Conservation (phyloP, 305 asterid genomes). For the Euphrasia arctica region DNA sequence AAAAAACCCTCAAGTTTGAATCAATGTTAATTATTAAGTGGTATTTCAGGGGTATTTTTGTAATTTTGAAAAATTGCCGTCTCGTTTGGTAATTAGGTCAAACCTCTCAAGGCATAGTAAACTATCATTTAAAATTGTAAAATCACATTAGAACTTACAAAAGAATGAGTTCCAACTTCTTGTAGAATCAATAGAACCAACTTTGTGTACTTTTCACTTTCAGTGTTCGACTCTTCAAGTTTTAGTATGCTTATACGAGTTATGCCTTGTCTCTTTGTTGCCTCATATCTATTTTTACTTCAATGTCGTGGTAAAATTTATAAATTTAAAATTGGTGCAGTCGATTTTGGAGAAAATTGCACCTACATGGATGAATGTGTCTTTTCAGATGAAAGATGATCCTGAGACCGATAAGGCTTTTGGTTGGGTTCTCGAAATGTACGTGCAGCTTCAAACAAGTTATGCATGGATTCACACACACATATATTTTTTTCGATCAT, state of each 20-base stretch:
- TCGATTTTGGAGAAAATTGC: constrained; percentile 46
- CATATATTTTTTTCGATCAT: constrained; percentile 10
- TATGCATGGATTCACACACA: constrained; percentile 60
- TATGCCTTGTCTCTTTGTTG: background rate
- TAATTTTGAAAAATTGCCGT: background rate
- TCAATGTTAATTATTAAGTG: background rate
- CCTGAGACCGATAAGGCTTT: constrained; percentile 73
- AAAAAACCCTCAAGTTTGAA: background rate
- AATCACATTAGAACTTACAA: background rate
- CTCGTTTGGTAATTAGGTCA: background rate
- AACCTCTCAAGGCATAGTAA: background rate
- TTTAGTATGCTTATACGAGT: background rate
- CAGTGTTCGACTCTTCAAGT: background rate
- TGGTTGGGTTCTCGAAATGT: constrained; percentile 97
- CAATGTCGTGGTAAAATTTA: background rate
- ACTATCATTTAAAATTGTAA: background rate
- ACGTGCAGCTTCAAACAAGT: constrained; percentile 22
- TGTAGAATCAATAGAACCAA: background rate
- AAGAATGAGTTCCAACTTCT: background rate
- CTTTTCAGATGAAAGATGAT: constrained; percentile 78
- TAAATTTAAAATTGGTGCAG: background rate
- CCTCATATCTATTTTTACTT: background rate
- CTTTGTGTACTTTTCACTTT: background rate
- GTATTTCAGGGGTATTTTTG: background rate
- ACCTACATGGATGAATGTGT: constrained; percentile 90